These are phyloP conservation scores for Rosellinia necatrix DNA, from an alignment of 2,329 filamentous ascomycete genomes.

Conservation along the genomic window DNA sequence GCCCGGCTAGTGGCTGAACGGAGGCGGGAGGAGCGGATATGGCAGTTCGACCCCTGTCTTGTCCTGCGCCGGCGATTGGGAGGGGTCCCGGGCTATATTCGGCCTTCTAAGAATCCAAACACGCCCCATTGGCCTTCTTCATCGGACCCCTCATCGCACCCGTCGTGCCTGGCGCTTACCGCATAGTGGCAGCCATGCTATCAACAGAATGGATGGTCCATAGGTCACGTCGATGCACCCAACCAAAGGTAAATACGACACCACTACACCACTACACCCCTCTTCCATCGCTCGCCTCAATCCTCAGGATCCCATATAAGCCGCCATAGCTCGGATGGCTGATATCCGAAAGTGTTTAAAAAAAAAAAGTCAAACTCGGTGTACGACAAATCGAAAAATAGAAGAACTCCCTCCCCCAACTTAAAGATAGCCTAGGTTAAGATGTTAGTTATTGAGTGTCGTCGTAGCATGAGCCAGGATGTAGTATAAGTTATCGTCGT, in stretches of 20 bases:
- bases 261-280: slow-evolving; percentile 13
- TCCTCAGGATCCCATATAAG: neutral
- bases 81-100: slow-evolving; percentile 28
- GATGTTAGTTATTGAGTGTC: too few species aligned
- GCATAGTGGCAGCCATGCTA: too few species aligned
- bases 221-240: neutral
- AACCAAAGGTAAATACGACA: too few species aligned
- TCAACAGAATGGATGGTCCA: too few species aligned
- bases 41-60: slow-evolving; percentile 10
- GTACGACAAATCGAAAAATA: too few species aligned
- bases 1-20: neutral
- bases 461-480: neutral
- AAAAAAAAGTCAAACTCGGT: too few species aligned
- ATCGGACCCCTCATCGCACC: slow-evolving; percentile 21
- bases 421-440: too few species aligned
- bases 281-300: neutral
- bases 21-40: slow-evolving; percentile 4
- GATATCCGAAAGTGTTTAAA: too few species aligned
- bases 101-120: slow-evolving; percentile 8
- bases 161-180: slow-evolving; percentile 32
- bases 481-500: too few species aligned
- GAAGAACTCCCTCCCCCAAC: too few species aligned
- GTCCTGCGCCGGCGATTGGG: slow-evolving; percentile 12
- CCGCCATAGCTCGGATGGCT: too few species aligned
- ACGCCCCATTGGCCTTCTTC: slow-evolving; percentile 23